phyloP scores from a whole-genome alignment of 2,329 filamentous ascomycete genomes.

The Penicillium sp. region DNA sequence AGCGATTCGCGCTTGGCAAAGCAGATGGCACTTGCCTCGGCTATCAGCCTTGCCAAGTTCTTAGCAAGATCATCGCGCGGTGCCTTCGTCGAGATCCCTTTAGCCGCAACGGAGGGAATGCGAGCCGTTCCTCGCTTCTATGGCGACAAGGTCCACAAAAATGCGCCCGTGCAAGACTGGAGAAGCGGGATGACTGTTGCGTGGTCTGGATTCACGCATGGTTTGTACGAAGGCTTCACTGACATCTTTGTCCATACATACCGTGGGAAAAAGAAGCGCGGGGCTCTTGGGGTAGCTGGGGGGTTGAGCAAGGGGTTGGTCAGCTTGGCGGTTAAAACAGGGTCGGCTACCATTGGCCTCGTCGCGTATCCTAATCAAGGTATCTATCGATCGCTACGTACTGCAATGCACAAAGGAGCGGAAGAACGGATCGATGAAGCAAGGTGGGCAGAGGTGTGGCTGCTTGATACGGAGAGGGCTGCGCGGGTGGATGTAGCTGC shows the following conservation, averaged over 20 bases:
- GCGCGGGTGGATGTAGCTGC: not conserved
- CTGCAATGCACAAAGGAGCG: not conserved
- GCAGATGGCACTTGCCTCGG: slow-evolving; percentile 11
- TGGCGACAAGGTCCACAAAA: slow-evolving; percentile 36
- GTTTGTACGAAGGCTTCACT: slow-evolving; percentile 35
- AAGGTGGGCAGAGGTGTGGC: not conserved
- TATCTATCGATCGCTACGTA: not conserved
- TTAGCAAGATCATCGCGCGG: slow-evolving; percentile 28
- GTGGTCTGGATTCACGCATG: slow-evolving; percentile 34
- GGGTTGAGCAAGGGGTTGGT: slow-evolving; percentile 38
- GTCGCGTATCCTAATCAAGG: slow-evolving; percentile 2
- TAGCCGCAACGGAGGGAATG: slow-evolving; percentile 39
- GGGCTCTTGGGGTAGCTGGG: slow-evolving; percentile 13
- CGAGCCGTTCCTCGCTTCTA: slow-evolving; percentile 38
- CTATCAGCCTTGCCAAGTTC: slow-evolving; percentile 18
- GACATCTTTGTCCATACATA: slow-evolving; percentile 33
- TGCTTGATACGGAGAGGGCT: not conserved
- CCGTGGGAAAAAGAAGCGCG: slow-evolving; percentile 34
- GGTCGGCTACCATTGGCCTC: not conserved
- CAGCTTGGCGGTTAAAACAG: not conserved
- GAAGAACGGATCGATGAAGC: not conserved
- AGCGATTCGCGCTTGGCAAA: not conserved
- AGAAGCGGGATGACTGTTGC: slow-evolving; percentile 35
- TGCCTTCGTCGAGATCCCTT: slow-evolving; percentile 37
- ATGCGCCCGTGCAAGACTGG: slow-evolving; percentile 35